Base-by-base conservation (phyloP, 208 protist species). In the Lotmaria passim region DNA sequence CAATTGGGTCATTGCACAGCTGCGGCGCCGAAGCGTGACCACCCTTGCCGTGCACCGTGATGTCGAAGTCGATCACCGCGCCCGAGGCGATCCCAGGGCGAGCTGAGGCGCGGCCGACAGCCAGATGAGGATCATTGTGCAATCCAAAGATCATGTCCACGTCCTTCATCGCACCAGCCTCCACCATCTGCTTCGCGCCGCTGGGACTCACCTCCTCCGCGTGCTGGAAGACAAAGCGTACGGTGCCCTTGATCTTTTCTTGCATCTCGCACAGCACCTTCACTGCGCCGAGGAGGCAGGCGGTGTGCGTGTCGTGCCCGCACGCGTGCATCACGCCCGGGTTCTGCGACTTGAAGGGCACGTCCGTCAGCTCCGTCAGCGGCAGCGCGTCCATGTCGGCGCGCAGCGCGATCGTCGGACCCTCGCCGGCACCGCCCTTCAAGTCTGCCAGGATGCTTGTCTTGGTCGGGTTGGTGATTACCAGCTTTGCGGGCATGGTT, bases 151-250 rank as follows among this genome's bases (percentile, higher is more conserved):
- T 68, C 69, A 82, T 83, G 23, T 77, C 74, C 17, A 91, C 82
- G 19, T 80, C 82, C 2, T 89, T 65, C 65, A 86, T 66, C 23
- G 61, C 76, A 53, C 82, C 81, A 6, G 75, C 72, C 51, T 77
- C 50, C n/a, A 89, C 73, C 59, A 91, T 47, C 47, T 89, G 61
- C 38, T 66, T 56, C 28, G 82, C 82, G 26, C 86, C 86, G 66
- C 86, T 78, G 10, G 81, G 79, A 43, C 52, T 62, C 23, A 82
- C 69, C 59, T 91, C 82, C 71, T 91, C 86, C 0, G 86, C 79
- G 69, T 82, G 86, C 75, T 91, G 86, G 48, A 91, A 91, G 26
- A 91, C 67, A 61, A 91, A 91, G 33, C 86, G 86, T 43, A 91
- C 82, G 8, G 82, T 85, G 60, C 86, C 86, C 36, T 76, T 55